These are phyloP conservation scores for Chalaropsis ovoidea DNA, from an alignment of 2,329 filamentous ascomycete genomes.

Conservation along the genomic window DNA sequence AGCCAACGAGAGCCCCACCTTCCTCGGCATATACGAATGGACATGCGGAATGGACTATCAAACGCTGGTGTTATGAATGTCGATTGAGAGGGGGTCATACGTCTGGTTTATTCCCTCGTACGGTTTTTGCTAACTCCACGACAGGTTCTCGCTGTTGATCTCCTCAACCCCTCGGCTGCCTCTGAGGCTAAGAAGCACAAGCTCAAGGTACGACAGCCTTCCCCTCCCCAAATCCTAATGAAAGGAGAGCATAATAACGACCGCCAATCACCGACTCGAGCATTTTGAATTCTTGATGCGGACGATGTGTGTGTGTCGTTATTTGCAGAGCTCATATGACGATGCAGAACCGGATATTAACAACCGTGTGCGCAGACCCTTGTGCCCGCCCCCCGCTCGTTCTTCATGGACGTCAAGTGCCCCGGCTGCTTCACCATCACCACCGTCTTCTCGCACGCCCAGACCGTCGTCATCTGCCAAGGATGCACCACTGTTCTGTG, in stretches of 20 bases:
- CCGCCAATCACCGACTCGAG: neutral
- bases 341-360: constrained; percentile 26
- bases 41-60: constrained; percentile 26
- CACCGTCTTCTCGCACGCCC: constrained; percentile 99
- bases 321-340: neutral
- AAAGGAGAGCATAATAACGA: neutral
- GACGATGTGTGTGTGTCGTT: neutral
- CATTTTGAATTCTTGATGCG: neutral
- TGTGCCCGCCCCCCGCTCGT: constrained; percentile 91
- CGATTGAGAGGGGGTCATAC: constrained; percentile 24
- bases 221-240: neutral
- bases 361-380: constrained; percentile 52
- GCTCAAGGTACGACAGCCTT: constrained; percentile 69
- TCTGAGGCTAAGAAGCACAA: constrained; percentile 99
- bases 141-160: constrained; percentile 99
- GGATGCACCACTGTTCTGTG: constrained; percentile 99
- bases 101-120: constrained; percentile 26
- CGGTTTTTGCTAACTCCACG: constrained; percentile 38
- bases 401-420: constrained; percentile 99
- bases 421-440: constrained; percentile 99
- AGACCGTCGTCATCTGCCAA: constrained; percentile 99
- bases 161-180: constrained; percentile 96
- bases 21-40: constrained; percentile 20
- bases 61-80: constrained; percentile 26
- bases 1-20: no score